Evolutionary conservation across 176 grass and related monocot genomes (phyloP).

Genomic region (Zea mays): DNA sequence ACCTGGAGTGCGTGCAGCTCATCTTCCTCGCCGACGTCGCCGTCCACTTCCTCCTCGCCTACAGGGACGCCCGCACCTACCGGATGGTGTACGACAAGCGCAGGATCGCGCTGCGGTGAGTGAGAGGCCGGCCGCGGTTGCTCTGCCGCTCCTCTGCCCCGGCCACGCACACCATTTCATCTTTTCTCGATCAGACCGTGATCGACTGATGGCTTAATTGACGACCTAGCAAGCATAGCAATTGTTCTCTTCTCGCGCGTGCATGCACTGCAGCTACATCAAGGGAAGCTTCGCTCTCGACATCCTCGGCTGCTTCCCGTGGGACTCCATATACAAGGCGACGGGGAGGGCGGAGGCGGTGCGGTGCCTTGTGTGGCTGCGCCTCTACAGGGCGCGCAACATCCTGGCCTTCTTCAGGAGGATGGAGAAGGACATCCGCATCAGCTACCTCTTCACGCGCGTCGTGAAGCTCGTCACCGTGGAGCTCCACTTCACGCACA

Average conservation of each 20-base stretch:
- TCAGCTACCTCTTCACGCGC: slow-evolving; percentile 90
- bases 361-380: slow-evolving; percentile 69
- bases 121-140: not conserved
- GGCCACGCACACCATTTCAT: too few species aligned
- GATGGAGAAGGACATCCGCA: slow-evolving; percentile 94
- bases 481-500: slow-evolving; percentile 90
- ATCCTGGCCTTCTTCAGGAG: slow-evolving; percentile 74
- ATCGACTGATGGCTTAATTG: too few species aligned
- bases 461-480: slow-evolving; percentile 84
- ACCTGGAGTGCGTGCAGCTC: slow-evolving; percentile 78
- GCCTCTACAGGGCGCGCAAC: slow-evolving; percentile 64
- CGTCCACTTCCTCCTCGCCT: slow-evolving; percentile 69
- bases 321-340: slow-evolving; percentile 83
- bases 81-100: slow-evolving; percentile 62
- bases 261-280: slow-evolving; percentile 54
- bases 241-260: not conserved
- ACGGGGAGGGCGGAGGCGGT: slow-evolving; percentile 59
- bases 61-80: slow-evolving; percentile 70
- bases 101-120: slow-evolving; percentile 64
- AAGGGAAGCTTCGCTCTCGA: slow-evolving; percentile 71
- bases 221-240: not conserved
- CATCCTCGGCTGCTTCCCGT: slow-evolving; percentile 82
- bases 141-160: too few species aligned
- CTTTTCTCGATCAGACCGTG: too few species aligned
- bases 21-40: slow-evolving; percentile 79